Base-by-base conservation (phyloP, 2,329 filamentous ascomycete genomes). In the Cladosporium oxysporum region DNA sequence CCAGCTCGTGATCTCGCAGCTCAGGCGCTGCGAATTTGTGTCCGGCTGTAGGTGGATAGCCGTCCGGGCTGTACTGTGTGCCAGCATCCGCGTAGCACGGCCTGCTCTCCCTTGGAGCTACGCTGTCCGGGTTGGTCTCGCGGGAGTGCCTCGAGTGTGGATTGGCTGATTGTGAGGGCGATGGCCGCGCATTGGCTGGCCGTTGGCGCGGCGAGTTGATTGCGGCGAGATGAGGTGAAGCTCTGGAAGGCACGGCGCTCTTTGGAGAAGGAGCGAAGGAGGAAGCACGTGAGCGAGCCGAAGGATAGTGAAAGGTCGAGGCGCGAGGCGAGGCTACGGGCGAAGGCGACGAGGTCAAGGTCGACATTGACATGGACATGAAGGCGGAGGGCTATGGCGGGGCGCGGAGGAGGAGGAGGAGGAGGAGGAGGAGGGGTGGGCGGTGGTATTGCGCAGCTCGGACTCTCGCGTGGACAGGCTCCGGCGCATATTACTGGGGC, bases 41-140 rank as follows among this genome's bases (percentile, higher is more conserved):
- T 57, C 66, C 68, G 59, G 74, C 78, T 62, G 82, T 82, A 67
- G 82, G 78, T 69, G 83, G 79, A 63, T 74, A 78, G 66, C 78
- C 79, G 65, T 81, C 79, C 53, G 83, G 83, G 52, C 83, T 84
- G 74, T 85, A 87, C 74, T 87, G 84, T 41, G 84, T 86, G 66
- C 78, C 80, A 37, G 79, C 79, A 78, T 86, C 82, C 66, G 79
- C 79, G 76, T 74, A 75, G 21, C 67, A 29, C 55, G 62, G 41
- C 10, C 31, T 58, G 47, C 29, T 52, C 23, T 65, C 26, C 18
- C 55, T 29, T 33, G 29, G 16, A n/a, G 21, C 31, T 8, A 18
- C 49, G 55, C 44, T 44, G 53, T 68, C 66, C 65, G 55, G n/a
- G 62, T 47, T 29, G 62, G 66, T 26, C 29, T 58, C 52, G 59